A percentile compares a stretch with the other conserved stretches of the same genome.
These are phyloP conservation scores for Chlamydomonas sphaeroides DNA, from an alignment of 139 green algal genomes.

Conservation along the genomic window DNA sequence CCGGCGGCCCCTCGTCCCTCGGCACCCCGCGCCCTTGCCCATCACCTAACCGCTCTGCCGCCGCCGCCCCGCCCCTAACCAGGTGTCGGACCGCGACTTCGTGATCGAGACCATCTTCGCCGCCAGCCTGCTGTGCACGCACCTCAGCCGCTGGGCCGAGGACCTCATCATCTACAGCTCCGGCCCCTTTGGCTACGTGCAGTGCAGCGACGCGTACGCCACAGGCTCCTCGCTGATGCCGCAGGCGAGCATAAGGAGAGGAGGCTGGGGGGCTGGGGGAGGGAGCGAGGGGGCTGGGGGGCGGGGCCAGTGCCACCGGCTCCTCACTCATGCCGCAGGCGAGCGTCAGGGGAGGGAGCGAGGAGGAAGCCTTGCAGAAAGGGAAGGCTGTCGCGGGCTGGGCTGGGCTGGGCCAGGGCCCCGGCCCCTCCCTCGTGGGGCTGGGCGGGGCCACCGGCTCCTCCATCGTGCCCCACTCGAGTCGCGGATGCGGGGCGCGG, in stretches of 20 bases:
- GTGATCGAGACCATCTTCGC: conserved; percentile 93
- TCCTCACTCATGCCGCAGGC: conserved; percentile 97
- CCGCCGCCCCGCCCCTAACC: not conserved
- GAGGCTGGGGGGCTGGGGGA: no score
- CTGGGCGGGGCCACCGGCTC: conserved; percentile 95
- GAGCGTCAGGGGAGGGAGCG: no score
- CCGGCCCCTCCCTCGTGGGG: no score
- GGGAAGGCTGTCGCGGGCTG: no score
- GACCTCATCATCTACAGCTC: conserved; percentile 98
- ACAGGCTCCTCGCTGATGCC: conserved; percentile 98
- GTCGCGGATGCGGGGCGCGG: no score
- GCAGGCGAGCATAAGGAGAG: no score
- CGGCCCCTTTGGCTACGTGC: conserved; percentile 89
- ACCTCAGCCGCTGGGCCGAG: conserved; percentile 91
- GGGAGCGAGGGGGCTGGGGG: no score
- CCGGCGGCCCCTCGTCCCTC: not conserved
- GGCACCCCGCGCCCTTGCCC: no score
- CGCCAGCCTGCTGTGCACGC: conserved; percentile 79
- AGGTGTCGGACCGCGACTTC: conserved; percentile 91
- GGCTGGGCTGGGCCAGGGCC: no score
- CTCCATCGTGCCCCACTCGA: conserved; percentile 97
- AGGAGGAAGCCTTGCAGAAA: no score
- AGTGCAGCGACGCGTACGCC: conserved; percentile 94
- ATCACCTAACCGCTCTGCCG: not conserved
- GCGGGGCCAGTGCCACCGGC: no score